Base-by-base conservation (phyloP, 805 yeast genomes). In the Myxozyma nipponensis region DNA sequence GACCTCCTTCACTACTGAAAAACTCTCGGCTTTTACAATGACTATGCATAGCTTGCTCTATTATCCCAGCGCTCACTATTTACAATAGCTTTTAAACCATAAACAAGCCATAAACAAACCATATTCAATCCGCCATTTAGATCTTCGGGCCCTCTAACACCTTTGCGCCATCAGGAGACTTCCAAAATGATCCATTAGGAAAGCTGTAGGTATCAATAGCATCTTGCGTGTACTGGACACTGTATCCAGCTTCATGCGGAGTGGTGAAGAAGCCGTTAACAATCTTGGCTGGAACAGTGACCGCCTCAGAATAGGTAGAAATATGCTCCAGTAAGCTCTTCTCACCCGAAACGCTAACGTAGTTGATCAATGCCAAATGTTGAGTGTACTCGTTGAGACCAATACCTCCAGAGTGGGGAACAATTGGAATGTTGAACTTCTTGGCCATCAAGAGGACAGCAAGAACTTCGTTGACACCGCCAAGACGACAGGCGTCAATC, bases 351-450 rank as follows among this genome's bases (percentile, higher is more conserved):
- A 66, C 65, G 7, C 46, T 41, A 18, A 66, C 47, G 46, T 65
- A 66, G 54, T 66, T 66, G 37, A 66, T 64, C n/a, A 68, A 64
- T 19, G 70, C 56, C 38, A 66, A 50, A 52, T 66, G 70, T 52
- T 63, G 69, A 18, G 70, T 66, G 58, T 66, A 66, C 51, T 66
- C 70, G 3, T 69, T 69, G 7, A 66, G 57, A 3, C 70, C 70
- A 35, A 66, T 67, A 15, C 70, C 70, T 23, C 70, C 70, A 38
- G 69, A 64, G 42, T 66, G 70, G n/a, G 70, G 70, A 3, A 66
- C 66, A 22, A 66, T 62, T 35, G 68, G 70, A 18, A 67, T 61
- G 13, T 55, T 57, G 50, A 58, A 67, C 50, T 66, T 67, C 56
- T 66, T 65, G 23, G 70, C 70, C 59, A 67, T 47, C 22, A 67